Conservation (phyloP, 306 rosid species). For the Senna siamea region DNA sequence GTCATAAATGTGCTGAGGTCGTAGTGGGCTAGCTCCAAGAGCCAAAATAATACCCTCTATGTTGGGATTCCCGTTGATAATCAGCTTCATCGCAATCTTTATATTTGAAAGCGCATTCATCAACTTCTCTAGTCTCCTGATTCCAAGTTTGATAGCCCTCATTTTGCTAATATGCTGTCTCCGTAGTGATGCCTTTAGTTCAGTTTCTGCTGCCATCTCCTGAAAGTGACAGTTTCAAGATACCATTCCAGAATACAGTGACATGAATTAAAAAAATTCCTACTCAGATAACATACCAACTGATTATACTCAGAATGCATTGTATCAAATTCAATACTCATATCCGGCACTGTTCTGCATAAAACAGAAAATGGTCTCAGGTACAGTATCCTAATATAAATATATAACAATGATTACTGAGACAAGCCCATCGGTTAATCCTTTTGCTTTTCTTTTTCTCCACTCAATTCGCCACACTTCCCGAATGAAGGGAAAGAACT, state of each 20-base stretch:
- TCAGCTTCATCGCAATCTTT: slow-evolving; percentile 64
- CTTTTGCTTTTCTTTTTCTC: background rate
- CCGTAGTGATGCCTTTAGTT: slow-evolving; percentile 61
- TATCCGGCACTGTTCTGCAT: slow-evolving; percentile 75
- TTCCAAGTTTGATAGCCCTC: slow-evolving; percentile 79
- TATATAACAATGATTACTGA: background rate
- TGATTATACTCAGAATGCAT: slow-evolving; percentile 53
- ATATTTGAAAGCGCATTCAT: slow-evolving; percentile 59
- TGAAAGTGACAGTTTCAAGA: slow-evolving; percentile 43
- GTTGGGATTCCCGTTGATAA: slow-evolving; percentile 52
- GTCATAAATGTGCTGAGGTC: slow-evolving; percentile 72
- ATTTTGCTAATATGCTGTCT: slow-evolving; percentile 64
- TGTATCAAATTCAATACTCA: slow-evolving; percentile 65
- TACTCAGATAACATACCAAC: slow-evolving; percentile 54
- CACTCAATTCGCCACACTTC: slow-evolving; percentile 27
- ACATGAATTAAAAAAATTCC: slow-evolving; percentile 33
- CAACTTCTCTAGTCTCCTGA: slow-evolving; percentile 73
- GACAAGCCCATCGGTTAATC: background rate
- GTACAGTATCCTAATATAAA: background rate
- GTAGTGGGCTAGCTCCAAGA: slow-evolving; percentile 75
- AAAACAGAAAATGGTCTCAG: background rate
- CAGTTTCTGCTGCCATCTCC: slow-evolving; percentile 56
- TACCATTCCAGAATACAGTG: slow-evolving; percentile 15
- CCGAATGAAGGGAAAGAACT: slow-evolving; percentile 29
- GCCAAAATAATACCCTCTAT: slow-evolving; percentile 60